Conservation (phyloP, 108 stramenopile species). For the Licmophora abbreviata region DNA sequence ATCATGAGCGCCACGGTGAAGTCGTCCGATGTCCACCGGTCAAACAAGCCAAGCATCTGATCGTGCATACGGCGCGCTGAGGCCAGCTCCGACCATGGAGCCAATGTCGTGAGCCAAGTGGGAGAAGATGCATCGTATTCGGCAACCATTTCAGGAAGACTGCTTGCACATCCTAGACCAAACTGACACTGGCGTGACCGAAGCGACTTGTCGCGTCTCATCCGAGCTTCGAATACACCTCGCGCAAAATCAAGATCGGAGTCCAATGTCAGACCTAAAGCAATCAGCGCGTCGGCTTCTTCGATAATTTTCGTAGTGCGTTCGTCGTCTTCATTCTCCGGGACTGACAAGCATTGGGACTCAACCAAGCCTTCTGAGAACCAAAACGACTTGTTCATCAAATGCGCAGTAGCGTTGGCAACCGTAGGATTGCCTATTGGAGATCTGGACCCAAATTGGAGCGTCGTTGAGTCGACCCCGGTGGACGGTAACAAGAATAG, state of each 20-base stretch:
- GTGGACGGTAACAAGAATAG: conserved; percentile 18
- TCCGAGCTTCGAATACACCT: conserved; percentile 25
- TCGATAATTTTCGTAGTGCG: conserved; percentile 13
- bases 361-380: conserved; percentile 51
- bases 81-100: conserved; percentile 64
- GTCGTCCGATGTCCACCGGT: conserved; percentile 58
- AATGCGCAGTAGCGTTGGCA: conserved; percentile 41
- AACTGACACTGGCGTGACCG: conserved; percentile 39
- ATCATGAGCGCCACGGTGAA: conserved; percentile 64
- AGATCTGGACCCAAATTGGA: conserved; percentile 49
- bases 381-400: conserved; percentile 37
- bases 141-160: too few relatives aligned
- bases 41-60: conserved; percentile 54
- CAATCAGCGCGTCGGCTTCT: conserved; percentile 42
- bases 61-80: conserved; percentile 43
- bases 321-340: conserved; percentile 13
- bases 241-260: conserved; percentile 29
- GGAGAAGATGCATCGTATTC: too few relatives aligned
- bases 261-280: conserved; percentile 33
- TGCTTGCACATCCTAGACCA: conserved; percentile 42
- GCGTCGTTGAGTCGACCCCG: conserved; percentile 4
- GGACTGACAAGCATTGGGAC: conserved; percentile 26
- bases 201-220: not conserved
- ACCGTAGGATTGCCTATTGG: conserved; percentile 40
- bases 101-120: too few relatives aligned